These are phyloP conservation scores for Laguncularia racemosa DNA, from an alignment of 345 rosid genomes.

Conservation along the genomic window DNA sequence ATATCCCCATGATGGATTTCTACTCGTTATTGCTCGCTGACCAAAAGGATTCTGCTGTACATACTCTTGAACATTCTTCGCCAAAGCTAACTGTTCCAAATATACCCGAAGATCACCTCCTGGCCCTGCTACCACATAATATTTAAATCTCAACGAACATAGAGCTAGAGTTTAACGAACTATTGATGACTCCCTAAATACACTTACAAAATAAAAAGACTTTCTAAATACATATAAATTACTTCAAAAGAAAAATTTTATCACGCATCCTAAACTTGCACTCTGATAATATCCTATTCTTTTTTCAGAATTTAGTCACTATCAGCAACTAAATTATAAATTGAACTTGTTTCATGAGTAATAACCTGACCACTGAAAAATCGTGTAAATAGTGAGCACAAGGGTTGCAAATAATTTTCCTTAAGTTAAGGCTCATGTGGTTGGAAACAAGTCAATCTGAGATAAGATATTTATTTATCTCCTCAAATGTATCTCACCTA, in stretches of 20 bases:
- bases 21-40: constrained; percentile 53
- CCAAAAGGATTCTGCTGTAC: constrained; percentile 72
- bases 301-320: no score
- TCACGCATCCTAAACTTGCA: no score
- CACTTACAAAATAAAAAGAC: no score
- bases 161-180: neutral
- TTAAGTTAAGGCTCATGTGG: neutral
- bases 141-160: neutral
- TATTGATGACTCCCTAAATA: neutral
- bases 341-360: no score
- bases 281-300: no score
- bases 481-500: constrained; percentile 47
- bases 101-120: constrained; percentile 71
- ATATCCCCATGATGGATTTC: constrained; percentile 46
- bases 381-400: no score
- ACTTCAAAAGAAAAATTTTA: no score
- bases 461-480: neutral
- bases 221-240: no score
- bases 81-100: constrained; percentile 53
- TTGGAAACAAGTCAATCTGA: neutral
- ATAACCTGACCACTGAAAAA: no score
- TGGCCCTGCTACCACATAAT: constrained; percentile 39
- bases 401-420: neutral
- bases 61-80: constrained; percentile 48
- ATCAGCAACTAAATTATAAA: no score